Evolutionary conservation across 305 asterid species (phyloP).

Genomic region (Fraxinus paxiana): DNA sequence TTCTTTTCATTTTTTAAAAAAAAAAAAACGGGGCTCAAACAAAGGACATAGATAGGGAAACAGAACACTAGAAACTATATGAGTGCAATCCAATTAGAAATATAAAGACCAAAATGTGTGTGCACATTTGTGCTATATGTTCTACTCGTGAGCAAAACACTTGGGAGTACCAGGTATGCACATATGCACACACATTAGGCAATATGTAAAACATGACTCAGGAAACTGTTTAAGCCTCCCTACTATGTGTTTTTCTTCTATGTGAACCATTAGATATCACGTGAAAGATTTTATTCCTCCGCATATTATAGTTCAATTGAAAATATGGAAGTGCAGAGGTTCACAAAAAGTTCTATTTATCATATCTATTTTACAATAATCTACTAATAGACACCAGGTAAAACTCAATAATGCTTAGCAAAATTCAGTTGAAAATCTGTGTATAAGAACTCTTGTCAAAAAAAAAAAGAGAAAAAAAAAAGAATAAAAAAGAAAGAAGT

Average conservation of each 20-base stretch:
- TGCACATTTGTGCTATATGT: background rate
- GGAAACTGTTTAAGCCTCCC: background rate
- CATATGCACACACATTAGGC: background rate
- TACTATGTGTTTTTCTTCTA: background rate
- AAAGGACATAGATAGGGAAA: background rate
- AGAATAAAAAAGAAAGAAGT: too few relatives aligned
- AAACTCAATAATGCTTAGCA: background rate
- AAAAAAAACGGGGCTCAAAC: background rate
- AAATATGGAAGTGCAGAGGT: background rate
- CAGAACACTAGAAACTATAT: slow-evolving; percentile 6
- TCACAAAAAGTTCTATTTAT: background rate
- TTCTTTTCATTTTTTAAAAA: too few relatives aligned
- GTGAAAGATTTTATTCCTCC: background rate
- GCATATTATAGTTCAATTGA: background rate
- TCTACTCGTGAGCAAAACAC: background rate
- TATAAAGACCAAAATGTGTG: background rate
- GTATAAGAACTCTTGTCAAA: background rate
- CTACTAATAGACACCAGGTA: background rate
- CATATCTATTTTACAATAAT: background rate
- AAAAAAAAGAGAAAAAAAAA: background rate
- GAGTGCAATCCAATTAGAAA: slow-evolving; percentile 2
- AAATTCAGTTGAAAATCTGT: background rate
- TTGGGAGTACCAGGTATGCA: background rate
- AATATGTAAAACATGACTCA: background rate
- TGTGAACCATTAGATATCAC: background rate